Percentiles rank a stretch among this genome's conserved stretches.
Conservation (phyloP, 345 rosid species). For the Eucalyptus camaldulensis region DNA sequence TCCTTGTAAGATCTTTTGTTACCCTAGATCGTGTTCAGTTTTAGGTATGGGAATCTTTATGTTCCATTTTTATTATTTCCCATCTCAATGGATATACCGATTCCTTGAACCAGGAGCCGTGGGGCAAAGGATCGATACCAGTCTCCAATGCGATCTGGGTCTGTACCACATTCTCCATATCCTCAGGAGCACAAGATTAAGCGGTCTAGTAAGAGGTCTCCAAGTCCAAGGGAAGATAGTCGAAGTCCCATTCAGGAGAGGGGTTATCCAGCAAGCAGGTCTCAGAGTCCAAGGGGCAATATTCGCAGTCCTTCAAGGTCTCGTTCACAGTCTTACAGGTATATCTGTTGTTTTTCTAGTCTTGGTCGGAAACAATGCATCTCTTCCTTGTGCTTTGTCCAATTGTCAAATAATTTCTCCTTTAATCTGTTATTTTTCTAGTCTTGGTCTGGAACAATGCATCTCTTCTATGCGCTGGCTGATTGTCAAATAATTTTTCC, state of each 20-base stretch:
- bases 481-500: background rate
- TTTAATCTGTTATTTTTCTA: background rate
- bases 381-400: background rate
- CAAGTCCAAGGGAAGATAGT: slow-evolving; percentile 35
- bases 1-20: no score
- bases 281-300: slow-evolving; percentile 30
- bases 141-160: slow-evolving; percentile 42
- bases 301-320: slow-evolving; percentile 35
- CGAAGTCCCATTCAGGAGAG: slow-evolving; percentile 25
- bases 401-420: background rate
- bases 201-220: slow-evolving; percentile 26
- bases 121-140: slow-evolving; percentile 24
- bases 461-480: background rate
- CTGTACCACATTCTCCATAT: slow-evolving; percentile 41
- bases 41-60: no score
- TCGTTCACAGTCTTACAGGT: slow-evolving; percentile 45
- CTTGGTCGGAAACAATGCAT: background rate
- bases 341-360: background rate
- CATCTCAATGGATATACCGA: no score
- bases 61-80: no score
- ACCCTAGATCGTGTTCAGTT: no score
- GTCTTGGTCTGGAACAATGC: background rate
- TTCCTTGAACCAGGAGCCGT: background rate
- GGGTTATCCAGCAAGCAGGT: slow-evolving; percentile 19
- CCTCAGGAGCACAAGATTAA: slow-evolving; percentile 29